Evolutionary conservation across 1,284 basidiomycete species (phyloP).

Genomic region (Ganoderma lingzhi): DNA sequence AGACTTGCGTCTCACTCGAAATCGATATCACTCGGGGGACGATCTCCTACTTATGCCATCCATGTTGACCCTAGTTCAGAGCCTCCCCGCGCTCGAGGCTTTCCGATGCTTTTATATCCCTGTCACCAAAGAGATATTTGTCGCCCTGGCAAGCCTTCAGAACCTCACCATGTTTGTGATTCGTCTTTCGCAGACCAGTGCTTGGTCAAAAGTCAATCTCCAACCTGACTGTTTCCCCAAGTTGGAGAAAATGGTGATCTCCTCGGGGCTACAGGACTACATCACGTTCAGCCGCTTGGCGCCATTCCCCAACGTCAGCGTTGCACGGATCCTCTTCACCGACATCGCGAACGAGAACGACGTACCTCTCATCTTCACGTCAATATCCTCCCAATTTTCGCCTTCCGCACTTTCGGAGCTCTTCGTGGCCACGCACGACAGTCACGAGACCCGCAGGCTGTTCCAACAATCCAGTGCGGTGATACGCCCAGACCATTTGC

Average conservation of each 20-base stretch:
- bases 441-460: no score
- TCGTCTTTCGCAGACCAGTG: neutral
- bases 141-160: neutral
- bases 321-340: neutral
- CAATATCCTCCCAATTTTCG: neutral
- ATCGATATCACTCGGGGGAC: neutral
- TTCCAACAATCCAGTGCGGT: no score
- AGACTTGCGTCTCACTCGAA: neutral
- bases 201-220: neutral
- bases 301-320: neutral
- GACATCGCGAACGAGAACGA: neutral
- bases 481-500: neutral
- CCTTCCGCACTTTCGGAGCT: neutral
- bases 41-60: neutral
- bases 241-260: neutral
- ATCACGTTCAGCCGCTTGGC: neutral
- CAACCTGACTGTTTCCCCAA: neutral
- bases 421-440: neutral
- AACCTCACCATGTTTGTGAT: neutral
- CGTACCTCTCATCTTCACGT: neutral
- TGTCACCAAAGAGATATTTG: neutral
- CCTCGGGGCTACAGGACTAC: neutral
- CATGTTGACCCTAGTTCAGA: neutral
- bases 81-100: neutral
- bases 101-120: neutral